These are phyloP conservation scores for Rhododendron molle DNA, from an alignment of 148 eudicot species.

Conservation along the genomic window DNA sequence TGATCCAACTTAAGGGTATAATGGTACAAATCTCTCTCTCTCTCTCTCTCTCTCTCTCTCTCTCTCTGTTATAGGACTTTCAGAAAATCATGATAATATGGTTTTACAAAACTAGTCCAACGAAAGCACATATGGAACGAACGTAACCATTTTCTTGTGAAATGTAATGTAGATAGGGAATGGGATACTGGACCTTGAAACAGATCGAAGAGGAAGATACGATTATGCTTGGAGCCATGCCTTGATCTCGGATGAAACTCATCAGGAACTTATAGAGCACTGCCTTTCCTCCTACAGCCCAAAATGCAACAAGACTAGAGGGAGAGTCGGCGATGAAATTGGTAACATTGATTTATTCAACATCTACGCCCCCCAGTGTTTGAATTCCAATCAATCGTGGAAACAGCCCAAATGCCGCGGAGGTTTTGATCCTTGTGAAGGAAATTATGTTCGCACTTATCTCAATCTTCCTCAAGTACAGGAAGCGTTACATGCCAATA, in stretches of 20 bases:
- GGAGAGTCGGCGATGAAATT: conserved; percentile 1
- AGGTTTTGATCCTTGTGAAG: conserved; percentile 29
- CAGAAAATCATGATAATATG: neutral
- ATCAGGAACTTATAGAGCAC: conserved; percentile 13
- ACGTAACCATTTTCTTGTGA: neutral
- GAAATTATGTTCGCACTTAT: conserved; percentile 16
- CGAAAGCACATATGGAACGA: neutral
- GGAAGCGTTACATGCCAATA: conserved; percentile 26
- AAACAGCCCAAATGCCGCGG: neutral
- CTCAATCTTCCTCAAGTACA: conserved; percentile 28
- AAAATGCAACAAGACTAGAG: conserved; percentile 9
- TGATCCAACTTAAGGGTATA: conserved; percentile 21
- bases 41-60: no score
- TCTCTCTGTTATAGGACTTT: no score
- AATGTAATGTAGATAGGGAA: conserved; percentile 23
- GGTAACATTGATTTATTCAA: conserved; percentile 25
- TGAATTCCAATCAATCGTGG: neutral
- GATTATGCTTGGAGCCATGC: conserved; percentile 33
- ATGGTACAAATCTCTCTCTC: conserved; percentile 15
- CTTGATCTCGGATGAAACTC: conserved; percentile 29
- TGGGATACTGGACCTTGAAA: conserved; percentile 27
- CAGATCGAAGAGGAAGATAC: conserved; percentile 21
- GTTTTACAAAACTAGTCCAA: neutral
- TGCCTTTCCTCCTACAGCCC: conserved; percentile 3
- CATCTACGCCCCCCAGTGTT: conserved; percentile 19